Evolutionary conservation across 106 monocot genomes (phyloP), one percentile per base, ranked within the genome.

Genomic region (Dendrobium officinale): DNA sequence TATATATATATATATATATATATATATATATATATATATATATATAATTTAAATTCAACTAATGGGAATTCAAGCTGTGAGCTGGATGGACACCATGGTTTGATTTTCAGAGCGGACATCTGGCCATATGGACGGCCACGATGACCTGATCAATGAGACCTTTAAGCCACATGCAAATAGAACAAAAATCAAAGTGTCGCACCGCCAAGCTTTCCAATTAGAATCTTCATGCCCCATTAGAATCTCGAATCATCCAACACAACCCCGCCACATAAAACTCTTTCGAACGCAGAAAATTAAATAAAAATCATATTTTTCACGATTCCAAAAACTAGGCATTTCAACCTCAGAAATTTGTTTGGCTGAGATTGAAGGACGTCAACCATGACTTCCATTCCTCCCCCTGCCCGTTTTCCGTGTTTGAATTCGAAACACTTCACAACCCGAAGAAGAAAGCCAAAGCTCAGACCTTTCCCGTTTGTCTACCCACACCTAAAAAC

Each of bases 311-410:
- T 26, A 40, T 72, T 72, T 72, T 72, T 72, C 33, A 72, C 72
- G 72, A 72, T 72, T 33, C 37, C 72, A 9, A 8, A 13, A 70
- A 15, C 70, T 27, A 0, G 70, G 8, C 42, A 20, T 74, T 74
- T 43, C 42, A 13, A 74, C 74, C 74, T 42, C 43, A 74, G 74
- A 74, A 43, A 44, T 42, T 74, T 74, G 74, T 19, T 44, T 74
- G 74, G 74, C 43, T 40, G 74, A 43, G 43, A 43, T 74, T 43
- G 37, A 27, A 15, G 31, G 74, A n/a, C 74, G 29, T 15, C 11
- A 13, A 40, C 72, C 33, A 40, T 40, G 15, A 29, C 37, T 15
- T 72, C 64, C 24, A 8, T 37, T 33, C 72, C 20, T 13, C 17
- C 74, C 20, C 7, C 43, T 41, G 5, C 19, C 43, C 74, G 9